Evolutionary conservation across 768 basidiomycete species (phyloP), one percentile per base, ranked within the genome.

Genomic region (Trametes sanguinea): DNA sequence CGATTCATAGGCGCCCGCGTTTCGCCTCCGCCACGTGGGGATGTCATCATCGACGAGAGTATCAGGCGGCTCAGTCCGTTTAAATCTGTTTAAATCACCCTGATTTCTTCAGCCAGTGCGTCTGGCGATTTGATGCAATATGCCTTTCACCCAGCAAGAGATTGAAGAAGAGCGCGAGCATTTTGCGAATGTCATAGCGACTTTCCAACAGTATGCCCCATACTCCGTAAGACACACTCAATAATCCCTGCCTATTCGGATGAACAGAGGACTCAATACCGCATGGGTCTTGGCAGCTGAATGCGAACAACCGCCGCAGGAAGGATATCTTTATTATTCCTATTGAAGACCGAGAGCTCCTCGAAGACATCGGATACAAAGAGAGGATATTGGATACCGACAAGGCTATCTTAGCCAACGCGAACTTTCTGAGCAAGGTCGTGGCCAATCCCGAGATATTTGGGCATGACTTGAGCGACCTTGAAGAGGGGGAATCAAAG

Each of bases 391-490:
- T 87, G 35, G 85, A 82, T 30, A 88, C 92, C 11, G 95, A 98
- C 74, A 77, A 83, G 7, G 90, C 91, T 8, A 95, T 97, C 65
- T 73, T 84, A 52, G 84, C 78, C 53, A 97, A 96, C 68, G 88
- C 91, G 1, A 78, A 87, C 46, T 95, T 98, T 72, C 72, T 96
- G 60, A 77, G 81, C 3, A 76, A 83, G 63, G 88, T 96, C 65
- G 85, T 92, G 10, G 85, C 83, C 13, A 81, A 90, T 73, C 90
- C 93, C 0, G 87, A 88, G 67, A 92, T 96, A 30, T 95, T 95
- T 67, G 88, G 84, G 14, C 82, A 84, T 63, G 83, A 78, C 16
- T 51, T 77, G 14, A 71, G 70, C 6, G 64, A 72, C 3, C 67
- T 69, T 1, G 75, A 68, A 4, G 76, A 74, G 1, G 76, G 65